Conservation (phyloP, 345 rosid species). For the Crucihimalaya himalaica region DNA sequence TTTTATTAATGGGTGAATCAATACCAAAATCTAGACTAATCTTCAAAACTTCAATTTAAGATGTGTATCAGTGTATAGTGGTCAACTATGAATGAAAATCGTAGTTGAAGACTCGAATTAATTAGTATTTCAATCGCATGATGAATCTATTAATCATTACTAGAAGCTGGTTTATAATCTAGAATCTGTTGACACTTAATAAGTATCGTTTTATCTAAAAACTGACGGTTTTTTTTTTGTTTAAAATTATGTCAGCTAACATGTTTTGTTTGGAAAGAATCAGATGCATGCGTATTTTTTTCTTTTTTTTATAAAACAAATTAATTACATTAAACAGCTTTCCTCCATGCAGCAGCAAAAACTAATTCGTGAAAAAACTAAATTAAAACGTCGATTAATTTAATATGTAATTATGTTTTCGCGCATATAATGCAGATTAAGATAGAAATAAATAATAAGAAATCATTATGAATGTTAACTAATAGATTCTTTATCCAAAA, state of each 20-base stretch:
- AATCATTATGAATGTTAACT: not conserved
- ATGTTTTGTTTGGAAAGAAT: not conserved
- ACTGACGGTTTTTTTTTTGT: constrained; percentile 12
- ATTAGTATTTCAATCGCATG: too few relatives aligned
- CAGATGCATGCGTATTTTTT: not conserved
- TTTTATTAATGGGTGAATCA: too few relatives aligned
- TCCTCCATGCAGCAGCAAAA: not conserved
- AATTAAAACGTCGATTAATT: too few relatives aligned
- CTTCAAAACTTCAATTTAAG: not conserved
- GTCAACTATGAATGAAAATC: not conserved
- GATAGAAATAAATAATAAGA: not conserved
- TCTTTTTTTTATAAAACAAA: too few relatives aligned
- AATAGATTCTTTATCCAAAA: not conserved
- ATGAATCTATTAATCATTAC: too few relatives aligned
- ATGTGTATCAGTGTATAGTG: too few relatives aligned
- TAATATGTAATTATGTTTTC: not conserved
- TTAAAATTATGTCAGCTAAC: not conserved
- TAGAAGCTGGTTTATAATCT: not conserved
- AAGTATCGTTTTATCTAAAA: not conserved
- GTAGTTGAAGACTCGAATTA: not conserved
- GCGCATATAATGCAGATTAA: not conserved
- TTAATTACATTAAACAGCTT: not conserved
- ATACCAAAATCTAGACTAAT: too few relatives aligned
- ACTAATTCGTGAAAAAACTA: not conserved
- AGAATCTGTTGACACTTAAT: not conserved